Evolutionary conservation across 495 filamentous ascomycete species (phyloP).

Genomic region (Ascodesmis nigricans): DNA sequence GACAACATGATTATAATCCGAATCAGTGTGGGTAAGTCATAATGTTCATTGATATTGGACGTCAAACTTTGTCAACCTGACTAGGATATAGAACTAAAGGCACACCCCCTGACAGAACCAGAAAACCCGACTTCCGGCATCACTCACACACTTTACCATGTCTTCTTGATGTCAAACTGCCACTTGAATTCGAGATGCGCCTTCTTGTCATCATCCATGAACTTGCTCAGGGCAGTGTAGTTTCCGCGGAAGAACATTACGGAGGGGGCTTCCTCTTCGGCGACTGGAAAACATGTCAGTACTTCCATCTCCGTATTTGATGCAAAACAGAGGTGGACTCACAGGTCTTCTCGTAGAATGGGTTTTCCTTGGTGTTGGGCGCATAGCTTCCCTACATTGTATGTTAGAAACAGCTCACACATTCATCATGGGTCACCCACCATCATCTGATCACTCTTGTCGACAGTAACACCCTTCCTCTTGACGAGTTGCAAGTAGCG

Average conservation of each 20-base stretch:
- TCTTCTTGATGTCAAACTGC: conserved; percentile 85
- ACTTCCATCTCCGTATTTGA: background rate
- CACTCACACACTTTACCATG: too few species aligned
- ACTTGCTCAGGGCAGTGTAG: conserved; percentile 67
- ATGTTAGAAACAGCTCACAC: background rate
- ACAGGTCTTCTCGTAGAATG: conserved; percentile 77
- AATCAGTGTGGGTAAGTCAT: too few species aligned
- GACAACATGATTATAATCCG: too few species aligned
- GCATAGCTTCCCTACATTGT: conserved; percentile 51
- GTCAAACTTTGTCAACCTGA: too few species aligned
- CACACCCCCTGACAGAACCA: too few species aligned
- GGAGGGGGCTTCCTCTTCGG: conserved; percentile 66
- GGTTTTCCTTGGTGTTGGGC: conserved; percentile 67
- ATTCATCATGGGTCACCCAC: conserved; percentile 28
- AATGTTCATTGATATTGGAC: too few species aligned
- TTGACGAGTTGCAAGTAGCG: conserved; percentile 90
- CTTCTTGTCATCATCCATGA: conserved; percentile 79
- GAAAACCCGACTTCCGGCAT: too few species aligned
- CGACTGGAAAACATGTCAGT: conserved; percentile 33
- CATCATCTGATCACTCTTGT: conserved; percentile 93
- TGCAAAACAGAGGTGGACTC: conserved; percentile 24
- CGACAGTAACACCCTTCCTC: conserved; percentile 58
- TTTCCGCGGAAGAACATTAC: conserved; percentile 71
- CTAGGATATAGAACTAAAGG: too few species aligned
- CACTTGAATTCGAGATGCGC: conserved; percentile 76